Evolutionary conservation across 202 grass and related monocot genomes (phyloP), one percentile per base, ranked within the genome.

Genomic region (Schoenoplectus tabernaemontani): DNA sequence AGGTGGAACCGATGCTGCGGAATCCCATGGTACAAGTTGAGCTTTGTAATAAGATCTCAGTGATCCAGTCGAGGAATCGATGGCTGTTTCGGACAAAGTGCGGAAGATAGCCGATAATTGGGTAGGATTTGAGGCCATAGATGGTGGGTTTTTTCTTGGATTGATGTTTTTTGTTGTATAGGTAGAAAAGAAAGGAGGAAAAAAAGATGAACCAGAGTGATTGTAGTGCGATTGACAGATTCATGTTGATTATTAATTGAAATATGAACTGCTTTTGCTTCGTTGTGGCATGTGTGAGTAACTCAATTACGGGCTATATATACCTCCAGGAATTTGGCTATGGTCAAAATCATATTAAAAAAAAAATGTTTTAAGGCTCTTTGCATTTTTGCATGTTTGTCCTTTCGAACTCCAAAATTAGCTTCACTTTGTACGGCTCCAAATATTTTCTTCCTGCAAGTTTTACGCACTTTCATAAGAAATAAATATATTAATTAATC

Each of bases 61-160:
- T 83, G 0, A 80, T 17, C 84, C 84, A 86, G 4, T 86, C 82
- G 30, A 83, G 81, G 81, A 86, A 72, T 24, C 81, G 67, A 15
- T 89, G 41, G 13, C 77, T 32, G 81, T 89, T 89, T 46, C 28
- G 72, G 39, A 83, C 42, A 57, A 69, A 89, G 17, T 74, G 72
- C 23, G 76, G 84, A 47, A 86, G 76, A 50, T 86, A 19, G n/a
- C 87, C 83, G 26, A 89, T 33, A 62, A 89, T 34, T 11, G 87
- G 83, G 75, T 86, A 79, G 24, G 76, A 20, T 77, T 43, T 83
- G 47, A 83, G 59, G 34, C 76, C 76, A 44, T 84, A 64, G 76
- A 64, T 85, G 42, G 78, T 69, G 17, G 64, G 47, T 38, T 64
- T 64, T 23, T 70, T 84, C 37, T 34, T 59, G 5, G 47, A 9